Conservation (phyloP, 176 grass and related monocot species). For the Cymbopogon citratus region DNA sequence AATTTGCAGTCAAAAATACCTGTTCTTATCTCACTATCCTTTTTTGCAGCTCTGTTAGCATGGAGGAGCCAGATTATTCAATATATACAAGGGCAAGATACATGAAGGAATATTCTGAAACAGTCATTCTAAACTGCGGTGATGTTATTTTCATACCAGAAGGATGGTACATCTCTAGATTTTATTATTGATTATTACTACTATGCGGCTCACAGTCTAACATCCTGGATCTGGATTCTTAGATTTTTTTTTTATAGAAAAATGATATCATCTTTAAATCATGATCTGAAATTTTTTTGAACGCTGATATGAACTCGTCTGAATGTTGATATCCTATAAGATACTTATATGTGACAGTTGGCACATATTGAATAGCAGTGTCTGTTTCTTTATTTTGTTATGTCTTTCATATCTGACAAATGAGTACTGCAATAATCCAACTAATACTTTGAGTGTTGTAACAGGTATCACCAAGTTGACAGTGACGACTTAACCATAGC, state of each 20-base stretch:
- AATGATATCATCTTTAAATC: not conserved
- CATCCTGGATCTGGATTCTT: not conserved
- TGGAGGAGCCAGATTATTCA: conserved; percentile 72
- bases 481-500: conserved; percentile 93
- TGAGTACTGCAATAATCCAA: not conserved
- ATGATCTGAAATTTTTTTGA: not conserved
- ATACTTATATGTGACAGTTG: not conserved
- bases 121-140: conserved; percentile 54
- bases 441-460: conserved; percentile 30
- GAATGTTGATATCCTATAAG: too few species aligned
- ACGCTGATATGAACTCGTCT: not conserved
- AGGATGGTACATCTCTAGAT: conserved; percentile 72
- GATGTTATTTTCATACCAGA: conserved; percentile 96
- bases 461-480: conserved; percentile 97
- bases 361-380: not conserved
- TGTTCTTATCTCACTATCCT: not conserved
- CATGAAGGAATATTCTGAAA: conserved; percentile 71
- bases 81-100: conserved; percentile 60
- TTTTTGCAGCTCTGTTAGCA: conserved; percentile 57
- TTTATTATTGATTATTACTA: not conserved
- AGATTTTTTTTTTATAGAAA: not conserved
- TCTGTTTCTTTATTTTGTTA: not conserved
- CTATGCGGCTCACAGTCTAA: not conserved
- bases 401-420: not conserved
- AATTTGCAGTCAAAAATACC: not conserved